Evolutionary conservation across 2,329 filamentous ascomycete genomes (phyloP), one percentile per base, ranked within the genome.

Genomic region (Corinectria fuckeliana): DNA sequence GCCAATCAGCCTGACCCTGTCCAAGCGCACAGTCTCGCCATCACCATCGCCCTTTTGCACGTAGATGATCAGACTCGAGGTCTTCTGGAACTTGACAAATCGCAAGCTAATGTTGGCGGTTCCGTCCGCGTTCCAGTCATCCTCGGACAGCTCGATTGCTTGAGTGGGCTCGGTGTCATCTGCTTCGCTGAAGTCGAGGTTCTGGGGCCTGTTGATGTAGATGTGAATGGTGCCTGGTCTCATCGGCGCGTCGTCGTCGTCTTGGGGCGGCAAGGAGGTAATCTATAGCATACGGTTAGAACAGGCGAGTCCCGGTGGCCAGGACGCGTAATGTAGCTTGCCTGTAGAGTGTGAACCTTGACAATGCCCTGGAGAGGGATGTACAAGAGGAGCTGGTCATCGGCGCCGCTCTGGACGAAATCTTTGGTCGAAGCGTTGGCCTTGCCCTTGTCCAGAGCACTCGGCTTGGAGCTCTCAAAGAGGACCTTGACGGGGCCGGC

Each of bases 11-110:
- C 87, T 84, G 65, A 95, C 77, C 50, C 91, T 84, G 77, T 95
- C 91, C 49, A 99, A 77, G 56, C 95, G 88, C 58, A 95, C 89
- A 81, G 91, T 93, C 74, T 98, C 93, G 41, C 89, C 86, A 50
- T 92, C 89, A 16, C 88, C 89, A 54, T 94, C 91, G 2, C 93
- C 93, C 73, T 96, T 89, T 53, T 91, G 91, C 30, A 99, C 88
- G 75, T 97, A 99, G 10, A 99, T 69, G 16, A 96, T 90, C 69
- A 99, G 74, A 62, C 89, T 95, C 60, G 88, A 90, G 53, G 97
- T 91, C 73, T 93, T 96, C 79, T 98, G 95, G 82, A 98, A 99
- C 80, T 97, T 97, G 78, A 99, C 95, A 72, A 94, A 97, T 13
- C 93, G 91, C 69, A 98, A 79, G 42, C 84, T 78, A 53, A 94